Conservation (phyloP, 257 asterid species). For the Cordia subcordata region DNA sequence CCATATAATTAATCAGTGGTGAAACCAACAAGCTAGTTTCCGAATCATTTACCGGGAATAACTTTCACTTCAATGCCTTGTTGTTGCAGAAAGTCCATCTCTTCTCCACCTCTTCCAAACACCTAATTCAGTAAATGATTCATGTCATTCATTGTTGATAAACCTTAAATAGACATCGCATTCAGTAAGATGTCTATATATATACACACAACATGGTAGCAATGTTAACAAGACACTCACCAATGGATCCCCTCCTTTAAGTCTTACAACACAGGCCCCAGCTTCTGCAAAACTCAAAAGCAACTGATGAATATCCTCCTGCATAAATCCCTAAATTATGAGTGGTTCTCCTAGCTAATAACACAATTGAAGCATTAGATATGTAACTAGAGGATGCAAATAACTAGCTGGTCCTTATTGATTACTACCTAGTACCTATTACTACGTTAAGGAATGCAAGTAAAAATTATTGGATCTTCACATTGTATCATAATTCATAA, state of each 20-base stretch:
- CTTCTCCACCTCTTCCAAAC: conserved; percentile 98
- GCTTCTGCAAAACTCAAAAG: conserved; percentile 95
- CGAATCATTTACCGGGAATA: conserved; percentile 59
- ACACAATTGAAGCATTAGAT: too few relatives aligned
- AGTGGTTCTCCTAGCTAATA: background rate
- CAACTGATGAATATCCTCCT: conserved; percentile 96
- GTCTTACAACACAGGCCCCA: conserved; percentile 95
- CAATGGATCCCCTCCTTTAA: conserved; percentile 98
- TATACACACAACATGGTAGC: background rate
- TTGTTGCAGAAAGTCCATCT: conserved; percentile 92
- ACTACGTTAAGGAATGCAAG: too few relatives aligned
- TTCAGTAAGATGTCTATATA: background rate
- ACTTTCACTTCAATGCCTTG: conserved; percentile 87
- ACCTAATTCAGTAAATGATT: conserved; percentile 47
- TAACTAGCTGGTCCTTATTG: background rate
- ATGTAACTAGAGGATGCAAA: too few relatives aligned
- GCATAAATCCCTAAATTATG: conserved; percentile 17
- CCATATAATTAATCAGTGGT: too few relatives aligned
- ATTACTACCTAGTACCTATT: background rate
- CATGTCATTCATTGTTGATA: background rate
- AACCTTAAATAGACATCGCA: background rate
- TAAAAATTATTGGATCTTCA: too few relatives aligned
- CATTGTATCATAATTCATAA: too few relatives aligned
- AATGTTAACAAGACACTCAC: conserved; percentile 36
- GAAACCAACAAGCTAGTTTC: background rate